phyloP scores from a whole-genome alignment of 805 yeast species.

The Myxozyma udenii region DNA sequence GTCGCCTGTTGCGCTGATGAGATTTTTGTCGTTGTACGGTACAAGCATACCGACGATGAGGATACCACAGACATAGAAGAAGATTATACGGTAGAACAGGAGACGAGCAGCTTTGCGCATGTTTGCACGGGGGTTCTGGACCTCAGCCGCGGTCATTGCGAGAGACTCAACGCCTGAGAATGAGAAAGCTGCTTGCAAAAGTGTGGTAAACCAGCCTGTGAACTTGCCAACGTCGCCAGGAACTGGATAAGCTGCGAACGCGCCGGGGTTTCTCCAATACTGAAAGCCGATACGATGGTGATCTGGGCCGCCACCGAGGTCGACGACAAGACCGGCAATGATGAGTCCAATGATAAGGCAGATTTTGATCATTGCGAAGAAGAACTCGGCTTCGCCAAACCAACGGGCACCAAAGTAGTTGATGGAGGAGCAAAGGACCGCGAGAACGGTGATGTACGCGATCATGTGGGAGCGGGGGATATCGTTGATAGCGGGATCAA shows the following conservation, averaged over 20 bases:
- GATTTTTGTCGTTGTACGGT: conserved; percentile 61
- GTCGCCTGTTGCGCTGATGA: conserved; percentile 55
- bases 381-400: conserved; percentile 48
- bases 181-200: conserved; percentile 65
- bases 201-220: conserved; percentile 58
- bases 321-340: conserved; percentile 57
- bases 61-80: conserved; percentile 71
- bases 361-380: conserved; percentile 65
- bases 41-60: conserved; percentile 75
- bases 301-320: conserved; percentile 72
- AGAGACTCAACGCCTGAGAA: conserved; percentile 86
- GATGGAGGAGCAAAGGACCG: conserved; percentile 44
- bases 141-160: conserved; percentile 82
- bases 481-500: conserved; percentile 6
- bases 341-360: conserved; percentile 65
- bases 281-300: conserved; percentile 72
- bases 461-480: conserved; percentile 45
- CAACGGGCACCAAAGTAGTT: conserved; percentile 48
- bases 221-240: conserved; percentile 49
- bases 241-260: conserved; percentile 49
- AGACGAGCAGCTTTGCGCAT: conserved; percentile 77
- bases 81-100: conserved; percentile 63
- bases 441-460: conserved; percentile 51
- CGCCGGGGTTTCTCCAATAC: conserved; percentile 68
- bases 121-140: conserved; percentile 63